phyloP scores from a whole-genome alignment of 2,329 filamentous ascomycete genomes.

The Stromatinia cepivora region DNA sequence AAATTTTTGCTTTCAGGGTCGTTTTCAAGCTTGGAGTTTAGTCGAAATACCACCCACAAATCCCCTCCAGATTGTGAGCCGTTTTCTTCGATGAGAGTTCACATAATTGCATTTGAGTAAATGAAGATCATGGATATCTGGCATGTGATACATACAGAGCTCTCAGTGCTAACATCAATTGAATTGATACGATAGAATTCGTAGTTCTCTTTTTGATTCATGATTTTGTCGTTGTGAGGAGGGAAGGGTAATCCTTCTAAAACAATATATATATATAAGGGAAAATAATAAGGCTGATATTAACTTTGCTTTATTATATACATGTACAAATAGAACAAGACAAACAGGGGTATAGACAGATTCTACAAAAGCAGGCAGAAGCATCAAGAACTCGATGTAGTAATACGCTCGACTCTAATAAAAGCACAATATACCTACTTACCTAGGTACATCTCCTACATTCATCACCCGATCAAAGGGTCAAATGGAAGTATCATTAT shows the following conservation, averaged over 20 bases:
- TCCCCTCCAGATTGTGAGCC: neutral
- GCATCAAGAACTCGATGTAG: too few relatives aligned
- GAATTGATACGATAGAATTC: neutral
- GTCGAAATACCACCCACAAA: neutral
- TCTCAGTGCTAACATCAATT: neutral
- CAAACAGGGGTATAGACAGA: too few relatives aligned
- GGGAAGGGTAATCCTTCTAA: neutral
- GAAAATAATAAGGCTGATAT: too few relatives aligned
- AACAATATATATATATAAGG: neutral
- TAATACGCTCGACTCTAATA: too few relatives aligned
- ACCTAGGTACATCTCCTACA: too few relatives aligned
- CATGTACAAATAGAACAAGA: neutral
- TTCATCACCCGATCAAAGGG: too few relatives aligned
- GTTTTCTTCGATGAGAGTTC: neutral
- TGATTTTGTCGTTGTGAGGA: neutral
- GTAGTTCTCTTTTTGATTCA: neutral
- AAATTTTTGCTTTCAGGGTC: constrained; percentile 7
- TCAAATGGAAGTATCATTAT: too few relatives aligned
- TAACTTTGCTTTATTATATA: neutral
- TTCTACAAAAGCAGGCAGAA: too few relatives aligned
- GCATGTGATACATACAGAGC: constrained; percentile 3
- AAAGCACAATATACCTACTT: too few relatives aligned
- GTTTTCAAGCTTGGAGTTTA: constrained; percentile 12
- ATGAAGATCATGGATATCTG: neutral
- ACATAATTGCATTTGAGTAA: constrained; percentile 3